Evolutionary conservation across 2,329 filamentous ascomycete genomes (phyloP).

Genomic region (Colletotrichum tanaceti): DNA sequence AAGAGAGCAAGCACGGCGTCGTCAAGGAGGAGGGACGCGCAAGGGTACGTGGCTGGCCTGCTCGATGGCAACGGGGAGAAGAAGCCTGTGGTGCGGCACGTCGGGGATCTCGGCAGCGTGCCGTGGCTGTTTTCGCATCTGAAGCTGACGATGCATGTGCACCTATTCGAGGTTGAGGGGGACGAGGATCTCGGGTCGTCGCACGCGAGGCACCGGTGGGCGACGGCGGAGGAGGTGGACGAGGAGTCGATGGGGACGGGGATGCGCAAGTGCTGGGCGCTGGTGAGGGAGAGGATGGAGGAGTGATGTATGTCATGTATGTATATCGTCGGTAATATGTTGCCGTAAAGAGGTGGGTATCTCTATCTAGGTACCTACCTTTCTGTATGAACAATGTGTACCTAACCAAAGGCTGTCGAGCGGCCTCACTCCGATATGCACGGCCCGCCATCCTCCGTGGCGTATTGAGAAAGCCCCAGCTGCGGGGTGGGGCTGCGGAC

Average conservation of each 20-base stretch:
- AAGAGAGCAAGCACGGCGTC: constrained; percentile 43
- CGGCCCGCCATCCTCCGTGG: background rate
- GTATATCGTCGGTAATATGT: background rate
- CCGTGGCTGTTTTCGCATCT: constrained; percentile 70
- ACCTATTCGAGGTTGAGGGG: constrained; percentile 57
- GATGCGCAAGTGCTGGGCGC: constrained; percentile 68
- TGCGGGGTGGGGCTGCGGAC: no score
- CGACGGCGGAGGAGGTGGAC: constrained; percentile 55
- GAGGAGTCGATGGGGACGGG: constrained; percentile 68
- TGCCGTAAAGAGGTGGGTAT: background rate
- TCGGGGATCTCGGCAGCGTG: constrained; percentile 61
- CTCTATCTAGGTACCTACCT: no score
- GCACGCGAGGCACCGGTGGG: constrained; percentile 50
- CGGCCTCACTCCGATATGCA: background rate
- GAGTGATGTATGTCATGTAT: background rate
- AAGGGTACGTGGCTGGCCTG: constrained; percentile 48
- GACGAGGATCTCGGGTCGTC: background rate
- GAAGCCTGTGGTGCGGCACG: constrained; percentile 45
- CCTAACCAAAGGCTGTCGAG: background rate
- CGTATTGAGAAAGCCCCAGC: no score
- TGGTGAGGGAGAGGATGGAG: constrained; percentile 49
- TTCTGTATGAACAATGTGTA: background rate
- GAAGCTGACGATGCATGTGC: constrained; percentile 68
- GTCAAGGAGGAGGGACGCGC: constrained; percentile 52
- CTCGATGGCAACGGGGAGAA: constrained; percentile 39